Conservation (phyloP, 2,329 filamentous ascomycete genomes). For the Diaporthe sp. region DNA sequence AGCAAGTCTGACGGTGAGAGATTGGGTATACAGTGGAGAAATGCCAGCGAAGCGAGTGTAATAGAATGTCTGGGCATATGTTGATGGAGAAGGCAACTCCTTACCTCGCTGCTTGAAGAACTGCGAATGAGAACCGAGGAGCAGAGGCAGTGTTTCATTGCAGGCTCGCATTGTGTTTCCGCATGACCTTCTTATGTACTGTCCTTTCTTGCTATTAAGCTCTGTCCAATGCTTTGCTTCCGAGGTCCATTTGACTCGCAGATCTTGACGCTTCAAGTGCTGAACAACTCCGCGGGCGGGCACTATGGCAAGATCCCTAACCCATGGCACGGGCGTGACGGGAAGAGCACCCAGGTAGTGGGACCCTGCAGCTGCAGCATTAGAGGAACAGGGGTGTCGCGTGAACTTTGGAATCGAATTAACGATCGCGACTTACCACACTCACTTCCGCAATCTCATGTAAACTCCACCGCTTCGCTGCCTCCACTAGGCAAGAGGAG, state of each 20-base stretch:
- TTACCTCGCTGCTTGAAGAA: neutral
- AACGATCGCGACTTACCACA: neutral
- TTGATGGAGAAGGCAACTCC: neutral
- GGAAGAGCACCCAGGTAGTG: slow-evolving; percentile 2
- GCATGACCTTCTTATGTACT: slow-evolving; percentile 19
- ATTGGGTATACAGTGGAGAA: too few relatives aligned
- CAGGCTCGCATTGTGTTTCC: neutral
- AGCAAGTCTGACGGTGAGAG: neutral
- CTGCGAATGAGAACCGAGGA: neutral
- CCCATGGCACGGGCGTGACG: neutral
- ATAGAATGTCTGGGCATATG: neutral
- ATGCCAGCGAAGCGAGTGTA: too few relatives aligned
- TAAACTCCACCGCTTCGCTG: neutral
- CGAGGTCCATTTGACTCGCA: neutral
- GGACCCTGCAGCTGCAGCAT: slow-evolving; percentile 4
- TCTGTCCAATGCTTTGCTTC: neutral
- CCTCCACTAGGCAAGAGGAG: slow-evolving; percentile 2
- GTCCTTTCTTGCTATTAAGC: neutral
- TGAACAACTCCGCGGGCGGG: neutral
- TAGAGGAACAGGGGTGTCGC: slow-evolving; percentile 2
- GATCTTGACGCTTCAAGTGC: neutral
- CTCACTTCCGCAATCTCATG: neutral
- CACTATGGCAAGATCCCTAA: slow-evolving; percentile 7
- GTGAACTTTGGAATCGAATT: slow-evolving; percentile 1
- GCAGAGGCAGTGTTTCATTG: neutral